Conservation (phyloP, 208 protist genomes). For the Herpetomonas samuelpessoai region DNA sequence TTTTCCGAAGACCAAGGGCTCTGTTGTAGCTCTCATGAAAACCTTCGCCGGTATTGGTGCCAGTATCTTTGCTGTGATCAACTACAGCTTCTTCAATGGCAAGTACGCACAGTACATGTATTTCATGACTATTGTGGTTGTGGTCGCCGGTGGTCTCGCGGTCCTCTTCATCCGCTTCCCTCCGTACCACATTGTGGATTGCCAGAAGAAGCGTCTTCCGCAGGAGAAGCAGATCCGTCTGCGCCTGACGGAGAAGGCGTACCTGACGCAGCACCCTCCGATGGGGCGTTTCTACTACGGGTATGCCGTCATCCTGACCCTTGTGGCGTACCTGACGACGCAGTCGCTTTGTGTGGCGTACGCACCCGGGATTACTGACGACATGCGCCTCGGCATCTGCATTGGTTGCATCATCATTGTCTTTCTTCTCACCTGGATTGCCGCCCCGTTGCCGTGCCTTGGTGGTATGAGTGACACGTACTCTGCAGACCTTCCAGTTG, state of each 20-base stretch:
- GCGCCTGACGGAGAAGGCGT: slow-evolving; percentile 48
- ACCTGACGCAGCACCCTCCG: slow-evolving; percentile 56
- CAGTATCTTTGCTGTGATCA: slow-evolving; percentile 35
- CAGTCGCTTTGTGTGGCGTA: slow-evolving; percentile 55
- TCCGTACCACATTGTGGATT: slow-evolving; percentile 40
- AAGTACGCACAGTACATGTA: slow-evolving; percentile 51
- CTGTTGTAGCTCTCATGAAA: slow-evolving; percentile 53
- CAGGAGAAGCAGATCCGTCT: slow-evolving; percentile 27
- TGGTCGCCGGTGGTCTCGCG: slow-evolving; percentile 24
- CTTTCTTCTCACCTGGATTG: slow-evolving; percentile 21
- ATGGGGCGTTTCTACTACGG: slow-evolving; percentile 40
- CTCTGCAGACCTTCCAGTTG: slow-evolving; percentile 14
- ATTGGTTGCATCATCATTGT: slow-evolving; percentile 38
- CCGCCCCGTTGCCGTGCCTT: slow-evolving; percentile 34
- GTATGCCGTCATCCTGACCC: slow-evolving; percentile 27
- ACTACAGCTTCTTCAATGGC: slow-evolving; percentile 44
- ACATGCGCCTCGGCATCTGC: slow-evolving; percentile 25
- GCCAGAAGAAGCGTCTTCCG: slow-evolving; percentile 23
- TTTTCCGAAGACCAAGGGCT: slow-evolving; percentile 39
- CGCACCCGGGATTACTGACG: slow-evolving; percentile 19
- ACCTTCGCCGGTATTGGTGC: slow-evolving; percentile 48
- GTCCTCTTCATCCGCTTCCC: slow-evolving; percentile 39
- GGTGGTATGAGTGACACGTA: slow-evolving; percentile 46
- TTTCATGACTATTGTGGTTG: slow-evolving; percentile 35
- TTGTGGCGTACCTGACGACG: slow-evolving; percentile 43